Percentiles rank a stretch among this genome's conserved stretches.
Conservation (phyloP, 108 stramenopile species). For the Conticribra weissflogii region DNA sequence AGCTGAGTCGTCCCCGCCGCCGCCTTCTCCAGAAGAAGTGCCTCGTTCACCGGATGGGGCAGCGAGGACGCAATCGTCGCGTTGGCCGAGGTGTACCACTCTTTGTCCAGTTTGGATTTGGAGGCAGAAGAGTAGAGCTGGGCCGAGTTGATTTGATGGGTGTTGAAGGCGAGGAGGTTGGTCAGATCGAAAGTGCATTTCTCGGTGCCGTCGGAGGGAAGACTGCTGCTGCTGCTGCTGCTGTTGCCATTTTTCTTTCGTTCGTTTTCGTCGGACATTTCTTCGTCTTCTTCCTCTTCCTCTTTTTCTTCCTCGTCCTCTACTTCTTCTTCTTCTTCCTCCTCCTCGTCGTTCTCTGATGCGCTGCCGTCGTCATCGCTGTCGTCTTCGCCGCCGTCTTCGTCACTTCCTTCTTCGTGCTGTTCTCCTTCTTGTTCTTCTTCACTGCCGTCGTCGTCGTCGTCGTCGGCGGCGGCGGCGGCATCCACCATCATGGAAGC, state of each 20-base stretch:
- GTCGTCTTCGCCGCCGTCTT: constrained; percentile 3
- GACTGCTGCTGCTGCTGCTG: not conserved
- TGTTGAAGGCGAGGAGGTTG: constrained; percentile 76
- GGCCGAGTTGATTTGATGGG: constrained; percentile 65
- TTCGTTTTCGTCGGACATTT: not conserved
- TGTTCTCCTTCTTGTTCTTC: too few species aligned
- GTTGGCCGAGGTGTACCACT: constrained; percentile 35
- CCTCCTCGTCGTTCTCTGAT: constrained; percentile 27
- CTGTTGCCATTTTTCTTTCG: not conserved
- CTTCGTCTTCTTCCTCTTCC: constrained; percentile 18
- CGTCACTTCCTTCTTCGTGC: too few species aligned
- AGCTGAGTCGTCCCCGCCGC: constrained; percentile 76
- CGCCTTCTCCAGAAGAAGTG: constrained; percentile 71
- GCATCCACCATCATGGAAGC: constrained; percentile 15
- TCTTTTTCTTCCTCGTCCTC: constrained; percentile 14
- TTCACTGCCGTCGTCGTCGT: constrained; percentile 15
- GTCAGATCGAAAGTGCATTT: constrained; percentile 78
- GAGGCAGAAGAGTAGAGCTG: constrained; percentile 63
- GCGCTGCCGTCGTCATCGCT: constrained; percentile 35
- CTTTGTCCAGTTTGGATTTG: constrained; percentile 23
- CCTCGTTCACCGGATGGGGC: constrained; percentile 52
- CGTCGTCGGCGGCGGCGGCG: constrained; percentile 16
- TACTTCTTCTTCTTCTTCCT: constrained; percentile 35
- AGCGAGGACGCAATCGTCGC: not conserved
- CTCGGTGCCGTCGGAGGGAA: constrained; percentile 42